Conservation (phyloP, 2,329 filamentous ascomycete genomes). For the Epichloe aotearoae region DNA sequence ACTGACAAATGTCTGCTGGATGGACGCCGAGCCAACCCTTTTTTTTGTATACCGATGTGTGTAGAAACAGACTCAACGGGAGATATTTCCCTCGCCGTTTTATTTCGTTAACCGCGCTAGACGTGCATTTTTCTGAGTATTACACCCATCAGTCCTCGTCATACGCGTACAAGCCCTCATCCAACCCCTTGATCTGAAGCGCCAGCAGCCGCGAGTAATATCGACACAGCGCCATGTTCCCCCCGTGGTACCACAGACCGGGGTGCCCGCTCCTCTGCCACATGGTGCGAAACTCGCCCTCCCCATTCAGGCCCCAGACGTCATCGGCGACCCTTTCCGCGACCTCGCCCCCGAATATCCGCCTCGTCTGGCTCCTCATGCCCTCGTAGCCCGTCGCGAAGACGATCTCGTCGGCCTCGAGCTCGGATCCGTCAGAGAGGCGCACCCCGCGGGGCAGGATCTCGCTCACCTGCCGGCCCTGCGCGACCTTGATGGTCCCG, state of each 20-base stretch:
- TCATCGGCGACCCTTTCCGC: conserved; percentile 44
- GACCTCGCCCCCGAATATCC: conserved; percentile 47
- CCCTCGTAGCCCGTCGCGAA: conserved; percentile 54
- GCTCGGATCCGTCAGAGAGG: conserved; percentile 39
- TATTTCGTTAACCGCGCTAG: no score
- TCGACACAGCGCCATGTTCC: conserved; percentile 48
- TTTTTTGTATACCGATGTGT: no score
- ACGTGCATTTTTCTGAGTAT: no score
- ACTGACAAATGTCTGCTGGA: no score
- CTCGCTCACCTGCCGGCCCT: conserved; percentile 39
- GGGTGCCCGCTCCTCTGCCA: conserved; percentile 50
- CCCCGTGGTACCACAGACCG: conserved; percentile 53
- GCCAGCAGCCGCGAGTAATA: conserved; percentile 44
- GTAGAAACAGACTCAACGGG: no score
- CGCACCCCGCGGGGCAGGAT: conserved; percentile 32
- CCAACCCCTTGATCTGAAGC: conserved; percentile 36
- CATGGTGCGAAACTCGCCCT: conserved; percentile 41
- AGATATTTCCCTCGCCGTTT: no score
- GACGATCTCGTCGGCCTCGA: conserved; percentile 50
- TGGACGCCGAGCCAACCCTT: no score
- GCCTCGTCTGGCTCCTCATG: conserved; percentile 50
- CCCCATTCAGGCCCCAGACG: conserved; percentile 48
- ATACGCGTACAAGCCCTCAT: conserved; percentile 23
- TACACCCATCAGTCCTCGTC: conserved; percentile 14
- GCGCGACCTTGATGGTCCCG: conserved; percentile 50